Evolutionary conservation across 2,329 filamentous ascomycete genomes (phyloP), one percentile per base, ranked within the genome.

Genomic region (Teratosphaeria destructans): DNA sequence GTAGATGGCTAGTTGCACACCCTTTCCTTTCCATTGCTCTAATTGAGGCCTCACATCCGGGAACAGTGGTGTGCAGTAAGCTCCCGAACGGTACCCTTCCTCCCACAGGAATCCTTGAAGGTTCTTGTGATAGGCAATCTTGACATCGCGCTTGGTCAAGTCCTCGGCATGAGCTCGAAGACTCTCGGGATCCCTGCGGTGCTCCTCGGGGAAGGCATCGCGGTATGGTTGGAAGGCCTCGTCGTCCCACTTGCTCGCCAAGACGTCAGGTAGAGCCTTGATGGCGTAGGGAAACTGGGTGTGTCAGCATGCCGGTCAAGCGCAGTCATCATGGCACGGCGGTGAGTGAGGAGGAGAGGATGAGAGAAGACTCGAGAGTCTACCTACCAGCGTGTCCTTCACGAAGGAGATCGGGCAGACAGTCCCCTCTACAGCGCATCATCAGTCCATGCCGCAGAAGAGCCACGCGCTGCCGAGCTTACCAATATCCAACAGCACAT

Each of bases 331-430:
- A 43, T 23, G 23, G 23, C 16, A 10, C 19, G 43, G 16, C n/a
- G 43, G 19, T 11, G 7, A 23, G 23, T 2, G 23, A 23, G 14
- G n/a, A 12, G 19, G 34, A 32, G 10, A 29, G 52, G 32, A 29
- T 8, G 16, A 32, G 12, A 32, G 2, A 12, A 32, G 23, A 29
- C 14, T 34, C 27, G 23, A 14, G 19, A 1, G 4, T 23, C 43
- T 58, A 70, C 87, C 82, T 84, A 92, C 89, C 77, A 92, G 78
- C 65, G 89, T 84, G 73, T 91, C 86, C 76, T 89, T 89, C 75
- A 92, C 89, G 75, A 92, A 92, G 67, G 86, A 89, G 72, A 92
- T 90, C 67, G 87, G 87, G 73, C 88, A 91, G 64, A 92, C 85
- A 56, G 89, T 92, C 63, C 89, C 88, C 81, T 92, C 88, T 92